phyloP scores from a whole-genome alignment of 106 monocot genomes.

The Vanilla planifolia region DNA sequence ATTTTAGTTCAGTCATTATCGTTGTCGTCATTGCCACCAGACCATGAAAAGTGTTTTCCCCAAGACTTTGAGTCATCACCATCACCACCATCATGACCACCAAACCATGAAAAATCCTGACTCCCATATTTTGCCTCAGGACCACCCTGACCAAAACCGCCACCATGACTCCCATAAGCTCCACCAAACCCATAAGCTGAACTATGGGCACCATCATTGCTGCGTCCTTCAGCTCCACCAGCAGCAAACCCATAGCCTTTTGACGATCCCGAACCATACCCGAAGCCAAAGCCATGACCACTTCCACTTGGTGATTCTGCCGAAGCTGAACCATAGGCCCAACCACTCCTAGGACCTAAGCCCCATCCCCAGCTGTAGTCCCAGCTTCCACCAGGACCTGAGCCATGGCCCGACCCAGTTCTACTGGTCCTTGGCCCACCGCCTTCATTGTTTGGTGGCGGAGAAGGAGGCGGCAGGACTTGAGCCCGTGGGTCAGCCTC shows the following conservation, averaged over 20 bases:
- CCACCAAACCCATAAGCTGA: constrained; percentile 28
- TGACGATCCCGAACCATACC: constrained; percentile 40
- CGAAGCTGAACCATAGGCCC: constrained; percentile 65
- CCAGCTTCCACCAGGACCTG: constrained; percentile 38
- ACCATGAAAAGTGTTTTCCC: too few species aligned
- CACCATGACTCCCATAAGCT: constrained; percentile 16
- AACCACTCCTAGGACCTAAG: constrained; percentile 39
- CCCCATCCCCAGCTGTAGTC: constrained; percentile 69
- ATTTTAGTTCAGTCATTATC: too few species aligned
- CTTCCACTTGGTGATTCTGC: constrained; percentile 34
- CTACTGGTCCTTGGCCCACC: constrained; percentile 7
- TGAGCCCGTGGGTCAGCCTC: constrained; percentile 3
- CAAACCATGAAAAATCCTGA: not conserved
- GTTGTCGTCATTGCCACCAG: too few species aligned
- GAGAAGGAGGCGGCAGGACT: too few species aligned
- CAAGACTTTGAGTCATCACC: not conserved
- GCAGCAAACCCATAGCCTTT: constrained; percentile 28
- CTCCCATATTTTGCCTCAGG: constrained; percentile 4
- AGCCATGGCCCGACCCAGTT: constrained; percentile 45
- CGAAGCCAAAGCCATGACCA: constrained; percentile 42
- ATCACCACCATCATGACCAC: constrained; percentile 1
- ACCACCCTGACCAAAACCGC: constrained; percentile 9
- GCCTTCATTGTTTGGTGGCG: not conserved
- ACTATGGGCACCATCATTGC: not conserved
- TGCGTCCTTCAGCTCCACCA: constrained; percentile 17